phyloP scores from a whole-genome alignment of 2,329 filamentous ascomycete genomes.

The Sporothrix humicola region DNA sequence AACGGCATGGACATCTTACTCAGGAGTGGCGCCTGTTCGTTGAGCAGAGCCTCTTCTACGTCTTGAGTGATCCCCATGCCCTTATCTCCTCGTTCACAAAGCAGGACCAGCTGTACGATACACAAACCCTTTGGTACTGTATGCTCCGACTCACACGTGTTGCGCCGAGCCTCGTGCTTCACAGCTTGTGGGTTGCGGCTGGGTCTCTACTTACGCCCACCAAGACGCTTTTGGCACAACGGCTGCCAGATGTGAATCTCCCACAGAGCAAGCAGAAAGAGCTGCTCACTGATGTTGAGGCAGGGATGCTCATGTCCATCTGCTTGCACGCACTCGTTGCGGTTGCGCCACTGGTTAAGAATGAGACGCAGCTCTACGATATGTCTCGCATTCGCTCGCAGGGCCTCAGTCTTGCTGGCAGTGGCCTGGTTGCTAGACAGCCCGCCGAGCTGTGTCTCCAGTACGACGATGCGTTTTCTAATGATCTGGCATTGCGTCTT shows the following conservation, averaged over 20 bases:
- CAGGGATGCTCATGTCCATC: constrained; percentile 61
- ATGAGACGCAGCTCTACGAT: constrained; percentile 58
- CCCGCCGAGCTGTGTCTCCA: constrained; percentile 59
- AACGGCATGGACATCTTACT: constrained; percentile 42
- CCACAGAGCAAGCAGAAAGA: constrained; percentile 45
- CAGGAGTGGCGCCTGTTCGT: constrained; percentile 65
- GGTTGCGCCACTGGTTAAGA: constrained; percentile 57
- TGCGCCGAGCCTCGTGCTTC: constrained; percentile 63
- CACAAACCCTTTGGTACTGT: constrained; percentile 67
- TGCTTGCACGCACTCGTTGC: constrained; percentile 68
- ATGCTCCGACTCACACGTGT: constrained; percentile 65
- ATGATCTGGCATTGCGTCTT: constrained; percentile 64
- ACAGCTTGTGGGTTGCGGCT: constrained; percentile 68
- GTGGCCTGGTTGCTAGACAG: constrained; percentile 54
- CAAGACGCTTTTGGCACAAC: constrained; percentile 50
- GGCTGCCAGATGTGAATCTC: constrained; percentile 48
- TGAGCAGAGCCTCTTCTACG: constrained; percentile 68
- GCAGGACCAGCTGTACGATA: constrained; percentile 61
- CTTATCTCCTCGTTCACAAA: constrained; percentile 63
- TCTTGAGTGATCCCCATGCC: constrained; percentile 63
- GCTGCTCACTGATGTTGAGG: constrained; percentile 55
- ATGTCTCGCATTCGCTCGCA: constrained; percentile 66
- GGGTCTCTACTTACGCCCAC: constrained; percentile 64
- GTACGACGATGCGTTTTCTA: constrained; percentile 67
- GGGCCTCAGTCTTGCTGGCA: constrained; percentile 56